Evolutionary conservation across 129 eudicot species (phyloP).

Genomic region (Flaveria sonorensis): DNA sequence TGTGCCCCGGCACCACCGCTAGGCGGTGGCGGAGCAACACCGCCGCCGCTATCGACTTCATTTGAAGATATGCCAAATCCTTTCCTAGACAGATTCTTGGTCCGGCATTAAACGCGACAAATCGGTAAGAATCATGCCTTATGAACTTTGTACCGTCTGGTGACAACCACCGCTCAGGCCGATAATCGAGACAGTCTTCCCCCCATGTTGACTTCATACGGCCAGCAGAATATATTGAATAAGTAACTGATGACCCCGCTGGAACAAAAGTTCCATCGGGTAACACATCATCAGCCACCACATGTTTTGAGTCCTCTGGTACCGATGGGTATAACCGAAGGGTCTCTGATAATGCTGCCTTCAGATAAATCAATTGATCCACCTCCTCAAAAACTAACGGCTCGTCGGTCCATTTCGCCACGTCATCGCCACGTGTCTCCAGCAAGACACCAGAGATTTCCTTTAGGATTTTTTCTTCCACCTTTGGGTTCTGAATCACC

Average conservation of each 20-base stretch:
- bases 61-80: slow-evolving; percentile 74
- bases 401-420: slow-evolving; percentile 57
- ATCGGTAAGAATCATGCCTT: slow-evolving; percentile 58
- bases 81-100: slow-evolving; percentile 81
- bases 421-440: slow-evolving; percentile 82
- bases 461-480: slow-evolving; percentile 57
- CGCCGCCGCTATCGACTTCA: slow-evolving; percentile 88
- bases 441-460: slow-evolving; percentile 63
- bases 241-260: slow-evolving; percentile 76
- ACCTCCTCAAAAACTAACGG: slow-evolving; percentile 74
- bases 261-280: slow-evolving; percentile 92
- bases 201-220: slow-evolving; percentile 82
- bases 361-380: slow-evolving; percentile 66
- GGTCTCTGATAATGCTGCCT: slow-evolving; percentile 79
- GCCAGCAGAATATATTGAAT: slow-evolving; percentile 79
- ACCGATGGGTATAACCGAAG: slow-evolving; percentile 83
- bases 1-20: slow-evolving; percentile 58
- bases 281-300: slow-evolving; percentile 60
- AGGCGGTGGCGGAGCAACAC: slow-evolving; percentile 77
- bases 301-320: slow-evolving; percentile 88
- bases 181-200: slow-evolving; percentile 71
- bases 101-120: slow-evolving; percentile 84
- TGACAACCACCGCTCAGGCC: slow-evolving; percentile 73
- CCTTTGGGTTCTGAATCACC: slow-evolving; percentile 62
- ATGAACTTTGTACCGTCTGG: slow-evolving; percentile 55